A percentile compares a stretch with the other conserved stretches of the same genome.
phyloP scores from a whole-genome alignment of 306 rosid genomes.

The Leucaena leucocephala region DNA sequence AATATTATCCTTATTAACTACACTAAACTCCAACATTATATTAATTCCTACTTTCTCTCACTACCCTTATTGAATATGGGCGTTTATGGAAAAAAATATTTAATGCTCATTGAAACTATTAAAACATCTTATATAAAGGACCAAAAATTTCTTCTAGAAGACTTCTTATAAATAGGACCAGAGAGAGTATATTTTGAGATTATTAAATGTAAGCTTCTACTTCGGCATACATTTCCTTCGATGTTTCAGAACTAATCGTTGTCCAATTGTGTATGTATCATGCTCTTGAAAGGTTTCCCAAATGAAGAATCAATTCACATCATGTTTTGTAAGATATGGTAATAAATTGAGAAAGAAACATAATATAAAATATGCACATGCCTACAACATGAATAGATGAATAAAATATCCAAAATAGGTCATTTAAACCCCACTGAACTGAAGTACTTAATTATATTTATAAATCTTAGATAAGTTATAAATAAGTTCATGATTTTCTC shows the following conservation, averaged over 20 bases:
- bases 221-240: neutral
- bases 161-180: no score
- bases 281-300: neutral
- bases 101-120: no score
- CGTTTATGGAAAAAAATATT: no score
- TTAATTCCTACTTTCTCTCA: no score
- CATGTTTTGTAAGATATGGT: neutral
- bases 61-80: no score
- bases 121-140: no score
- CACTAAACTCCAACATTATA: no score
- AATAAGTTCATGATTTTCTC: neutral
- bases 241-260: neutral
- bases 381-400: neutral
- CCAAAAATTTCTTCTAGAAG: no score
- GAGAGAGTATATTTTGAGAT: neutral
- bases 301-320: neutral
- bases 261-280: neutral
- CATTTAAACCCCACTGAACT: neutral
- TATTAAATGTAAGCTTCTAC: conserved; percentile 1
- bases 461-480: neutral
- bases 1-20: no score
- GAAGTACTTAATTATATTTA: neutral
- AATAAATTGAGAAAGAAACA: neutral
- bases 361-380: neutral
- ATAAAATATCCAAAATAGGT: neutral